These are phyloP conservation scores for Rhizodiscina lignyota DNA, from an alignment of 495 filamentous ascomycete species.

Conservation along the genomic window DNA sequence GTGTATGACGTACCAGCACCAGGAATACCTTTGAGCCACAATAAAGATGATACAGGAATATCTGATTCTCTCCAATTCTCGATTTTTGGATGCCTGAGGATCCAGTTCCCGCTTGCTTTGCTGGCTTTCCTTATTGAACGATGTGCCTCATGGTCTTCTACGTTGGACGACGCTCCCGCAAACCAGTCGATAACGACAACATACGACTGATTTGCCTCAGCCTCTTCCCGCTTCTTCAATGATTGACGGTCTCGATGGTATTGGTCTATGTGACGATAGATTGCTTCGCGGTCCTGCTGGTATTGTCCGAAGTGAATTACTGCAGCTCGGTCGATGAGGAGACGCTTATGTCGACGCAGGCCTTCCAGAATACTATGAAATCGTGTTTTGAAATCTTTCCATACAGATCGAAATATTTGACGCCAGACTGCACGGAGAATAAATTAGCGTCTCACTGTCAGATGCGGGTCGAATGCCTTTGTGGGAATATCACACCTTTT, in stretches of 20 bases:
- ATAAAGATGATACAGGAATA: neutral
- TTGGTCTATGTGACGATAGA: neutral
- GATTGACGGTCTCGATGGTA: constrained; percentile 3
- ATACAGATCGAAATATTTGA: constrained; percentile 19
- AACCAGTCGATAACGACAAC: constrained; percentile 5
- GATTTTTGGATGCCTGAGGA: constrained; percentile 4
- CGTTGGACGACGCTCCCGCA: neutral
- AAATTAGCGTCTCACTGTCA: no score
- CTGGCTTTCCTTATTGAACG: neutral
- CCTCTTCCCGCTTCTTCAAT: constrained; percentile 2
- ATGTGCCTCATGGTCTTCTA: constrained; percentile 5
- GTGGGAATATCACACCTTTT: constrained; percentile 2
- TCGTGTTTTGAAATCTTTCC: constrained; percentile 23
- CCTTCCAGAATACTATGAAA: constrained; percentile 21
- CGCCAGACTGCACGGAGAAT: constrained; percentile 18
- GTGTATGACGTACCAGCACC: constrained; percentile 9
- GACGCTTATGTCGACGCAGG: constrained; percentile 20
- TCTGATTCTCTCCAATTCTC: constrained; percentile 5
- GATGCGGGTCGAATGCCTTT: neutral
- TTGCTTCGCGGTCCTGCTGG: no score
- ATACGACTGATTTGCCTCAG: neutral
- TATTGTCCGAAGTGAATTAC: constrained; percentile 1
- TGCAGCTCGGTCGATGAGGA: constrained; percentile 20
- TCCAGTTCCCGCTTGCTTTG: constrained; percentile 7
- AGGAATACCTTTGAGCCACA: constrained; percentile 6